Evolutionary conservation across 2,329 filamentous ascomycete species (phyloP), one percentile per base, ranked within the genome.

Genomic region (Fusarium chaquense): DNA sequence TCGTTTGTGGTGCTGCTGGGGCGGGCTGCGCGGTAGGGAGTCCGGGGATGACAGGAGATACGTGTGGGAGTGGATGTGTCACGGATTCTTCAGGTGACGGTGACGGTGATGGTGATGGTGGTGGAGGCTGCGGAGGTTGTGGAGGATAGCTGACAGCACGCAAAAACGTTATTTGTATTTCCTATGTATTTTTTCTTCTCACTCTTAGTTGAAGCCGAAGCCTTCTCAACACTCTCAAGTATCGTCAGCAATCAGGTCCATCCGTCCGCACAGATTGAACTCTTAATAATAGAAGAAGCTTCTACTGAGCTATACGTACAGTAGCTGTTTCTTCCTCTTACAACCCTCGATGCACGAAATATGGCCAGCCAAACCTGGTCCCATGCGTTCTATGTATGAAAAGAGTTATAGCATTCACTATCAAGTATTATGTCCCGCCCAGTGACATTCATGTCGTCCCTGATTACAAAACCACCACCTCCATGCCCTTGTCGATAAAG

Each of bases 61-160:
- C 55, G 1, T 75, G 73, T 41, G 73, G 73, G 10, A 70, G 69
- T 47, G 61, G 59, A 3, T 75, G 73, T n/a, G 72, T 73, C 1
- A 65, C 67, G 2, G 71, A 65, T 12, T 49, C 58, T 20, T 28
- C 35, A n/a, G 49, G 16, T 4, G 47, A 24, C 9, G 56, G 61
- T 5, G 62, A 47, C n/a, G 67, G 63, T 2, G 67, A 49, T 12
- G 65, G 46, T 1, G 64, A 56, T 4, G 70, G 65, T 28, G 67
- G 63, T 32, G 67, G 65, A 1, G 64, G 72, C 3, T 63, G 71
- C 36, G 69, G 72, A 8, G 69, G 73, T 18, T 69, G 72, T 16
- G 58, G 72, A 20, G 62, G 66, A 28, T 49, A n/a, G 10, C 6
- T 8, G 7, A 18, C 12, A 13, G 32, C 4, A 18, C 18, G 24